Evolutionary conservation across 495 filamentous ascomycete species (phyloP).

Genomic region (Alectoria sarmentosa): DNA sequence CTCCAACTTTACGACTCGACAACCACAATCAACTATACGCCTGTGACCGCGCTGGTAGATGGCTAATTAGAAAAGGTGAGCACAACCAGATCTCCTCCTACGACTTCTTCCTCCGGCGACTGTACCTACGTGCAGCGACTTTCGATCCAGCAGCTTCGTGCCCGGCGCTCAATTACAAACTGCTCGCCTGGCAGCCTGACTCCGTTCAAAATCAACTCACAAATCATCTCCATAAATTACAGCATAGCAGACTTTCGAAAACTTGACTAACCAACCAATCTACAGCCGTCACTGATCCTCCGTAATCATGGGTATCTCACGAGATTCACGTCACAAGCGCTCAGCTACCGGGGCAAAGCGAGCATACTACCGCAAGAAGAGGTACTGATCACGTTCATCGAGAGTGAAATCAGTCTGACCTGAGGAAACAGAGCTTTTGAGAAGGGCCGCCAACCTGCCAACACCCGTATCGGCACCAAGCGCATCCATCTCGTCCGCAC

Average conservation of each 20-base stretch:
- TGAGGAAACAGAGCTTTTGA: conserved; percentile 79
- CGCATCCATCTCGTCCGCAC: conserved; percentile 98
- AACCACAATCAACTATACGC: conserved; percentile 6
- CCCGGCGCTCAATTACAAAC: not conserved
- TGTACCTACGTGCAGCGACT: not conserved
- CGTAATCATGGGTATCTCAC: conserved; percentile 98
- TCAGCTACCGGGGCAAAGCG: conserved; percentile 95
- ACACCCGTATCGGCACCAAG: conserved; percentile 98
- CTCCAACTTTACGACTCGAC: conserved; percentile 8
- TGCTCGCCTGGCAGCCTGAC: not conserved
- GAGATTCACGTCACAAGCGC: conserved; percentile 98
- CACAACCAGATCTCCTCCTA: not conserved
- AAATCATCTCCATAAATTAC: not conserved
- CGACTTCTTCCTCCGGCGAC: not conserved
- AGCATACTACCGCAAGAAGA: conserved; percentile 84
- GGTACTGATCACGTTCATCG: conserved; percentile 44
- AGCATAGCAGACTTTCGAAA: not conserved
- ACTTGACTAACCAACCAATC: not conserved
- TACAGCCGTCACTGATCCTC: conserved; percentile 46
- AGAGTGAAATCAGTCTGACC: conserved; percentile 6
- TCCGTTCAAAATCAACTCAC: too few species aligned
- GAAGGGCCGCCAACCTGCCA: conserved; percentile 97
- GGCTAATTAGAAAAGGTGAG: conserved; percentile 23
- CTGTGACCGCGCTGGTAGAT: conserved; percentile 21
- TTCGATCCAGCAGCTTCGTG: not conserved